phyloP scores from a whole-genome alignment of 805 yeast genomes.

The Cyberlindnera misumaiensis region DNA sequence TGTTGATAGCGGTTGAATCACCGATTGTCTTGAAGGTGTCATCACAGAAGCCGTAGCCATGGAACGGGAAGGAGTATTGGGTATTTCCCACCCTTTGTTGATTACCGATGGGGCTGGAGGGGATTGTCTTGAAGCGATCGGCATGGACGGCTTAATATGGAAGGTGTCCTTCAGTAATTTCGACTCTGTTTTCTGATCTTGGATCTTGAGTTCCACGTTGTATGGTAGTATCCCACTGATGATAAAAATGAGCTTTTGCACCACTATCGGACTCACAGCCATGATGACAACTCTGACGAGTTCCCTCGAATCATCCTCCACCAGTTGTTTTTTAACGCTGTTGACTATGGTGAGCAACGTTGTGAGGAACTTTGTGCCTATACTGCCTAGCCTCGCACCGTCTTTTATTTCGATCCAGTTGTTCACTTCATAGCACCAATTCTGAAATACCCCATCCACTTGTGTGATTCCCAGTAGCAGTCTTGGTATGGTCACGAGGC shows the following conservation, averaged over 20 bases:
- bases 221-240: conserved; percentile 43
- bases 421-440: conserved; percentile 34
- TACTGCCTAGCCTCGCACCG: conserved; percentile 26
- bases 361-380: conserved; percentile 19
- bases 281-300: conserved; percentile 46
- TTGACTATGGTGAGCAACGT: conserved; percentile 17
- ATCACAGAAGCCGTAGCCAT: conserved; percentile 24
- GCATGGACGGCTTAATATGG: background rate
- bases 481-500: conserved; percentile 29
- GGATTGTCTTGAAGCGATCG: conserved; percentile 1
- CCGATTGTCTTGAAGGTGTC: conserved; percentile 27
- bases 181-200: conserved; percentile 3
- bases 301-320: conserved; percentile 16
- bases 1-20: conserved; percentile 28
- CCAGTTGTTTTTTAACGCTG: conserved; percentile 10
- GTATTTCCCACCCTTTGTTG: conserved; percentile 36
- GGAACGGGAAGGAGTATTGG: conserved; percentile 23
- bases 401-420: conserved; percentile 38
- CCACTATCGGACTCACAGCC: conserved; percentile 55
- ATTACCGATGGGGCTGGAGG: conserved; percentile 22
- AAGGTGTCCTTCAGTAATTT: background rate
- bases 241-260: conserved; percentile 50
- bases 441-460: conserved; percentile 22
- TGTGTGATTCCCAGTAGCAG: conserved; percentile 27
- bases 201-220: conserved; percentile 17